Base-by-base conservation (phyloP, 108 stramenopile species). In the Nitzschia sp. region DNA sequence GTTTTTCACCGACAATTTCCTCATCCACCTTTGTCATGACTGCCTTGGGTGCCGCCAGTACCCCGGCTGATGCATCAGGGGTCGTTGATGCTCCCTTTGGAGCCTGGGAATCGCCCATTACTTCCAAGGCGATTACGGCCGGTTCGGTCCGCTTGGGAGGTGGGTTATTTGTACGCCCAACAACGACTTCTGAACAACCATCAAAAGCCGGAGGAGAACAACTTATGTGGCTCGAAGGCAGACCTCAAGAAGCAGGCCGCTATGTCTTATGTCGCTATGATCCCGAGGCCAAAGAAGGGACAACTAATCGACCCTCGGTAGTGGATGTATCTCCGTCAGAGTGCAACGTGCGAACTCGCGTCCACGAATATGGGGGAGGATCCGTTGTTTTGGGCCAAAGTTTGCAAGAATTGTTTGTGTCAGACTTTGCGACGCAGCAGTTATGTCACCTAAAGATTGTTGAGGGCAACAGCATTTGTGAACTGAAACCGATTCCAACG, bases 331-430 rank as follows among this genome's bases (percentile, higher is more conserved):
- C 81, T 5, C 88, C 88, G 0, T 55, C 68, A 29, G 77, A 75
- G 6, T 57, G 71, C 0, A 86, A 92, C 64, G 85, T 87, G 0
- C 75, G 91, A 1, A 85, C 83, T 6, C 61, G 84, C 0, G 91
- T 92, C 5, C 91, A 92, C 47, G 91, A 92, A 65, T 92, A 92
- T 70, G 91, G 91, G 9, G 91, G 91, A 13, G 91, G 84, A 2
- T 85, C 91, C 4, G 57, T 84, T 2, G 65, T 71, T 2, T 55
- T 86, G 45, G 85, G 72, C 19, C 55, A 53, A 48, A 27, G 21
- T 24, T 57, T 59, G 0, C 67, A 55, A 8, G 59, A 66, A 19
- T 56, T 89, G 5, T 85, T 77, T 54, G 87, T 72, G 47, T 77
- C 81, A 18, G 85, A 91, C 2, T 91, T 91, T 74, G 55, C 59